Percentiles rank a stretch among this genome's conserved stretches.
Evolutionary conservation across 164 flowering plant species (phyloP).

Genomic region (Tinospora cordifolia): DNA sequence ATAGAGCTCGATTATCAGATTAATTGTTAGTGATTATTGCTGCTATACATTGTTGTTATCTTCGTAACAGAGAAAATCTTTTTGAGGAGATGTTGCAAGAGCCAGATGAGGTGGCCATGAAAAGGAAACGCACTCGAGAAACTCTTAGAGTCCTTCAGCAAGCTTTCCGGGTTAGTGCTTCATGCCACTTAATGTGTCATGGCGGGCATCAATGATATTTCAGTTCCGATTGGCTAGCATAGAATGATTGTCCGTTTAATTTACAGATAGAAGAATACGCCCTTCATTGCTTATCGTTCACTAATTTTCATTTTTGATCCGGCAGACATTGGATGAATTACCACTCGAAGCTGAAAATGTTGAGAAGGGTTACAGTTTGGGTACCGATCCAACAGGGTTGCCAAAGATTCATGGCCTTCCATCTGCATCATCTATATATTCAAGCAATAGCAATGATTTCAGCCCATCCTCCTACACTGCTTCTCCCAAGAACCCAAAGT

Average conservation of each 20-base stretch:
- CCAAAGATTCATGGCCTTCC: slow-evolving; percentile 56
- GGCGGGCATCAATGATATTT: background rate
- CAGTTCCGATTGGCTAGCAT: background rate
- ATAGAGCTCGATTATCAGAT: background rate
- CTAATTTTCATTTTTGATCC: slow-evolving; percentile 6
- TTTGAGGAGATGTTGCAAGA: slow-evolving; percentile 97
- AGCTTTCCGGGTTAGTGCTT: slow-evolving; percentile 69
- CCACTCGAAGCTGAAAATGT: slow-evolving; percentile 84
- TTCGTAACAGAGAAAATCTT: slow-evolving; percentile 65
- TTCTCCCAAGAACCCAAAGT: slow-evolving; percentile 55
- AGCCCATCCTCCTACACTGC: slow-evolving; percentile 47
- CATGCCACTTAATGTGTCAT: background rate
- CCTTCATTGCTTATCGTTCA: background rate
- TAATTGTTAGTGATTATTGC: background rate
- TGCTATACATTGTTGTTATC: slow-evolving; percentile 6
- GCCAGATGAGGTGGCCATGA: slow-evolving; percentile 78
- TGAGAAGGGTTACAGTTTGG: slow-evolving; percentile 65
- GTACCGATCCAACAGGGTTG: slow-evolving; percentile 74
- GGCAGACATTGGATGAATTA: slow-evolving; percentile 83
- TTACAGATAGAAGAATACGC: background rate
- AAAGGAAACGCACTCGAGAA: slow-evolving; percentile 83
- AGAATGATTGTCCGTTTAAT: background rate
- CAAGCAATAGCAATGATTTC: slow-evolving; percentile 41
- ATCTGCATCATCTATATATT: slow-evolving; percentile 34
- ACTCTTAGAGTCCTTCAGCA: slow-evolving; percentile 75